Evolutionary conservation across 2,329 filamentous ascomycete genomes (phyloP), one percentile per base, ranked within the genome.

Genomic region (Fusarium oxysporum): DNA sequence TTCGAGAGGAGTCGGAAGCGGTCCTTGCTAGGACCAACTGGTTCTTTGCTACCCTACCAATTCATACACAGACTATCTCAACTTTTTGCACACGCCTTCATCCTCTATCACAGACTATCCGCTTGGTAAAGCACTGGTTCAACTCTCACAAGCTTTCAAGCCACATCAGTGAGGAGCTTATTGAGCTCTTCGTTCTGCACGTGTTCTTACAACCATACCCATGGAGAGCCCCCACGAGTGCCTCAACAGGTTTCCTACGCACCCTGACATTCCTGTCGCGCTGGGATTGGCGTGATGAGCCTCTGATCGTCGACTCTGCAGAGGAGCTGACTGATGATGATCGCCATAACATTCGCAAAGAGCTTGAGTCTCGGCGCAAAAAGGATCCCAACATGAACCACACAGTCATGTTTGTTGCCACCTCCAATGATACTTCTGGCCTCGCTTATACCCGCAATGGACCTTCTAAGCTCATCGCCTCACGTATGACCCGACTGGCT

Each of bases 271-370:
- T 96, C 80, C 86, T 99, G 19, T 90, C 95, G 3, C 88, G 91
- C 45, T 99, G 96, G 95, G 94, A 98, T 80, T 99, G 96, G 96
- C 90, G 93, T 33, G 86, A 91, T 12, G 92, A 95, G 59, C 93
- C 96, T 3, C 86, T 98, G 37, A 86, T 97, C 38, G 87, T 98
- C 32, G 94, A 98, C 80, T 80, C 82, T 9, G 88, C 90, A 16
- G 88, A 87, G 68, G 88, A 90, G 19, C 86, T 97, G 78, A 88
- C 88, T 12, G 82, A 85, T 12, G 84, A 88, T 16, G 89, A 92
- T 35, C 86, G 92, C 16, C 83, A 88, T 37, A 84, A 86, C 6
- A 91, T 96, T 71, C 87, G 86, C 41, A 93, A 91, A 8, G 90
- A 92, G 25, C 92, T 98, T 65, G 90, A 94, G 69, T 91, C 92